Evolutionary conservation across 2,329 filamentous ascomycete genomes (phyloP), one percentile per base, ranked within the genome.

Genomic region (Aphanoascus verrucosus): DNA sequence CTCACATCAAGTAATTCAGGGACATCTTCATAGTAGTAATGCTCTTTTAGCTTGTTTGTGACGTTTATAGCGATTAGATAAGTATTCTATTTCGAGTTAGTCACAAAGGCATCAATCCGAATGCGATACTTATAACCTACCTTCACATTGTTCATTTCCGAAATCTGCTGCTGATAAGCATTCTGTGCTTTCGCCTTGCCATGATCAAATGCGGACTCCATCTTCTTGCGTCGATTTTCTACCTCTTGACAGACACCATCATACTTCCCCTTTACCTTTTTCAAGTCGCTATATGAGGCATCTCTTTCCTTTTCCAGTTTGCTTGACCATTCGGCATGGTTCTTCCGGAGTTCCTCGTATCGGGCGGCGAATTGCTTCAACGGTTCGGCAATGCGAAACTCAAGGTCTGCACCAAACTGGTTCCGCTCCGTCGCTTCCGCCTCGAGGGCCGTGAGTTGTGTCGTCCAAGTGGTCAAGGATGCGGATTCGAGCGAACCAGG

Each of bases 91-190:
- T 15, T 12, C n/a, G 15, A 5, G 43, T 64, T 43, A 67, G 70
- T 52, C 65, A 61, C 17, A 6, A 31, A 28, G 3, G 23, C 23
- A 28, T 12, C n/a, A 7, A 31, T n/a, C n/a, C 20, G 5, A n/a
- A 8, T 19, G 12, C 11, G 17, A 32, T 15, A 20, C 1, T 2
- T 17, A 17, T 23, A 14, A 49, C 59, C 43, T 59, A 67, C 69
- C 64, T 98, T 98, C 68, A 85, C 80, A 67, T 98, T 98, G 71
- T 93, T 87, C 93, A 97, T 97, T 62, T 98, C 93, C 56, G 84
- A 73, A 56, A 94, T 77, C 69, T 97, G 91, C 66, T 95, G 88
- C 64, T 94, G 88, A 70, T 94, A 98, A 37, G 88, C 83, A 66
- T 82, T 85, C 66, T 95, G 87, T 6, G 91, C 89, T 73, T 96